Base-by-base conservation (phyloP, 305 asterid species). In the Ilex paraguariensis region DNA sequence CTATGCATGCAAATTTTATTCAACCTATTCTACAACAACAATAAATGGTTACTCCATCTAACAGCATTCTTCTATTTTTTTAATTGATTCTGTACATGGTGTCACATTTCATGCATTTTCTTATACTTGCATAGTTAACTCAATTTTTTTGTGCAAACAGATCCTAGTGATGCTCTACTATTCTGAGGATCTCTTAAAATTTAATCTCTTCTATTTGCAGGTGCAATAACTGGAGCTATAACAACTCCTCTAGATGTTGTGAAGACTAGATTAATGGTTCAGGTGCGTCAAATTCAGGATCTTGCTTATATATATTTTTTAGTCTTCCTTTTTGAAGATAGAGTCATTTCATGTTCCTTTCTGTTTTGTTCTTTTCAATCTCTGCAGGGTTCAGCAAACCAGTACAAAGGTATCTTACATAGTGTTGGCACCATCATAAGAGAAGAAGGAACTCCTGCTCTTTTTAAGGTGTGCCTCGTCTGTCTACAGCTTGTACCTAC, bases 181-280 rank as follows among this genome's bases (percentile, higher is more conserved):
- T 3, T 13, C 4, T 3, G 12, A 30, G 5, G 59, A 55, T 55
- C 59, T 55, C 39, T 28, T 56, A 4, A 17, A 49, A 45, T 7
- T 8, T 45, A 14, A 31, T 56, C 7, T 31, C 16, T 0, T 31
- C 16, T 56, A 2, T 31, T 11, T 56, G 12, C 75, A 86, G 94
- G 94, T 62, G 90, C 94, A 53, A 79, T 86, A 21, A 81, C 86
- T 1, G 94, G 94, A 60, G 87, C 90, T 50, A 49, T 83, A 46
- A 86, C 94, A 32, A 86, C 86, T 73, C 94, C 94, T 14, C 84
- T 86, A 15, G 94, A 86, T 64, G 90, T 83, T 56, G 78, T 86
- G 61, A 86, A 86, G 67, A 86, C 94, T 56, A 78, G 90, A 76
- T 55, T 86, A 70, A 86, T 86, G 94, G 58, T 83, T 59, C 94